A percentile compares a stretch with the other conserved stretches of the same genome.
phyloP scores from a whole-genome alignment of 306 rosid genomes.

The Canavalia gladiata region DNA sequence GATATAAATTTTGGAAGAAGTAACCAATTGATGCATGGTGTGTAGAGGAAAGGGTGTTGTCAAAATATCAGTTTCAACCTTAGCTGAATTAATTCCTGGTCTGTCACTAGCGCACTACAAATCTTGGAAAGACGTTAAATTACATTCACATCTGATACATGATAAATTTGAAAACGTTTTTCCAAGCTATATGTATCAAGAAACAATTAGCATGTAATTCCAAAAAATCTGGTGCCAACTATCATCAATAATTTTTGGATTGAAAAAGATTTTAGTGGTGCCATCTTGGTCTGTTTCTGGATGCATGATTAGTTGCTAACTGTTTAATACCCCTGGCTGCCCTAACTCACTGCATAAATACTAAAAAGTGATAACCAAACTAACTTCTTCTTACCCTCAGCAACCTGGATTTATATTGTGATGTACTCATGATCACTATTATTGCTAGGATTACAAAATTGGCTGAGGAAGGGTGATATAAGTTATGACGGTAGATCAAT shows the following conservation, averaged over 20 bases:
- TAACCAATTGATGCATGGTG: neutral
- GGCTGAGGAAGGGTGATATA: neutral
- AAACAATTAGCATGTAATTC: neutral
- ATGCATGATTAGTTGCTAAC: slow-evolving; percentile 9
- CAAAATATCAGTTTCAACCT: slow-evolving; percentile 22
- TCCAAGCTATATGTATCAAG: neutral
- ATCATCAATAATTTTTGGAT: neutral
- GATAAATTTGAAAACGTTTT: slow-evolving; percentile 22
- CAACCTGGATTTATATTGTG: neutral
- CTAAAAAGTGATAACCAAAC: neutral
- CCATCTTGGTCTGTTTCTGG: slow-evolving; percentile 16
- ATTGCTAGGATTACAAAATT: slow-evolving; percentile 15
- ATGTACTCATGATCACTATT: neutral
- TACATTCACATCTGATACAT: slow-evolving; percentile 5
- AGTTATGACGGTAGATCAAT: slow-evolving; percentile 9
- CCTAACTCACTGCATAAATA: slow-evolving; percentile 13
- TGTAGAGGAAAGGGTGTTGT: slow-evolving; percentile 3
- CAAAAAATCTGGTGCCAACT: neutral
- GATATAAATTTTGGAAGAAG: slow-evolving; percentile 1
- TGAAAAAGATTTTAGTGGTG: neutral
- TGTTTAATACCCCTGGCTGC: slow-evolving; percentile 8
- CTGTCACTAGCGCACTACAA: neutral
- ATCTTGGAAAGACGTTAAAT: slow-evolving; percentile 3
- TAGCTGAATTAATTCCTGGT: neutral
- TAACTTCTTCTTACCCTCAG: neutral